Evolutionary conservation across 2,329 filamentous ascomycete genomes (phyloP), one percentile per base, ranked within the genome.

Genomic region (Camillea tinctor): DNA sequence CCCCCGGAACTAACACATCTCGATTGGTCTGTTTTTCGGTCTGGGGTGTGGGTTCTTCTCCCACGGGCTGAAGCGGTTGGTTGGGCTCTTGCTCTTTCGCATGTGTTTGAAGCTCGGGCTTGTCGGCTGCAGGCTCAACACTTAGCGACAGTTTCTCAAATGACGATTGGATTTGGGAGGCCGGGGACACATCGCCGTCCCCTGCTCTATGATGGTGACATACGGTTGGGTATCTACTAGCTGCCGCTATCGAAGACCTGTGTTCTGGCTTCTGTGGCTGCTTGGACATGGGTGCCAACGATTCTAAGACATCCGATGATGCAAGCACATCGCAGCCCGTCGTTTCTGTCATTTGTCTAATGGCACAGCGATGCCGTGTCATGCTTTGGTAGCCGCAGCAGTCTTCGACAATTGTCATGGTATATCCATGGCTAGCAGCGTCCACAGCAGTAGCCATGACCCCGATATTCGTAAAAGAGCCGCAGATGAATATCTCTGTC

Each of bases 361-460:
- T 79, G 0, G 93, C 90, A 64, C 85, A 81, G 51, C 85, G 79
- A 67, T 96, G 92, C 50, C 92, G 86, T 19, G 79, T 75, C 60
- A 87, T 84, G 67, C 81, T 87, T 52, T 91, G 86, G 70, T 89
- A 97, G 11, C 93, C 93, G 58, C 96, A 86, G 73, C 93, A 97
- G 73, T 98, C 93, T 56, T 95, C 88, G 48, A 98, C 80, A 13
- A 98, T 80, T 4, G 90, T 95, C 69, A 97, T 92, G n/a, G 86
- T 82, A 69, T 96, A 88, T 4, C 93, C 95, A 74, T 97, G 90
- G 20, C 90, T 86, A 1, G 92, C 93, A 11, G 94, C 95, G 71
- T 97, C 95, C 64, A 96, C 82, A 3, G 93, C 93, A 1, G 94
- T 97, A 7, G 95, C 94, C 72, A 95, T 93, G 52, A 98, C 88